A percentile compares a stretch with the other conserved stretches of the same genome.
Conservation (phyloP, 2,329 filamentous ascomycete species). For the Xylaria hypoxylon region DNA sequence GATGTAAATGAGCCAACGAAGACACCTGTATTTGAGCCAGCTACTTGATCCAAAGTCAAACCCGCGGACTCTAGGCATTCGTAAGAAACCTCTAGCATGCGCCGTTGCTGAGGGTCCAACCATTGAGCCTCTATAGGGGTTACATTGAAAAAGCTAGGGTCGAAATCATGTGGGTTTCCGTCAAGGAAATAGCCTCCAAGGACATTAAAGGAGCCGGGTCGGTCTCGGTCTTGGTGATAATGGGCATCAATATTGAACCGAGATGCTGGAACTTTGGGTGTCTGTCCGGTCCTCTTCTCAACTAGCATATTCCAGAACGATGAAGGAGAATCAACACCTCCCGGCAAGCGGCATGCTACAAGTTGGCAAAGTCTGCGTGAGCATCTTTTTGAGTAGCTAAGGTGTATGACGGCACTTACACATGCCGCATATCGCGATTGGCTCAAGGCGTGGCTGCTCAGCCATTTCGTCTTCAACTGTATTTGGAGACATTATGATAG, state of each 20-base stretch:
- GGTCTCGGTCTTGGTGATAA: slow-evolving; percentile 42
- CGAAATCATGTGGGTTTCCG: slow-evolving; percentile 41
- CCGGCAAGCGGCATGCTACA: slow-evolving; percentile 40
- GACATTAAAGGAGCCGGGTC: slow-evolving; percentile 42
- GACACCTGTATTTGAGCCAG: slow-evolving; percentile 47
- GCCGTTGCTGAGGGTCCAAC: slow-evolving; percentile 58
- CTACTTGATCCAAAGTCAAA: slow-evolving; percentile 46
- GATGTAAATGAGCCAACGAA: slow-evolving; percentile 43
- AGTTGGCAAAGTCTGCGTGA: slow-evolving; percentile 7
- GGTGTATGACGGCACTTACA: slow-evolving; percentile 36
- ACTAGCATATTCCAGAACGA: slow-evolving; percentile 43
- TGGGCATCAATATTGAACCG: slow-evolving; percentile 46
- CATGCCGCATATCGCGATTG: slow-evolving; percentile 47
- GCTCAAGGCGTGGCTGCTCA: slow-evolving; percentile 37
- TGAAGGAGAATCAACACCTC: slow-evolving; percentile 39
- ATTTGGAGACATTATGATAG: slow-evolving; percentile 30
- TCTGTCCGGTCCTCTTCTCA: slow-evolving; percentile 41
- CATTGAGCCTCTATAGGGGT: slow-evolving; percentile 53
- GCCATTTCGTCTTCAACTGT: slow-evolving; percentile 28
- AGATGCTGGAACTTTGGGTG: slow-evolving; percentile 41
- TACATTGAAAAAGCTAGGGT: slow-evolving; percentile 55
- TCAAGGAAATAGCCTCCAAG: slow-evolving; percentile 46
- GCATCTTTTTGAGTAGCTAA: background rate
- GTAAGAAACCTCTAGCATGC: slow-evolving; percentile 55
- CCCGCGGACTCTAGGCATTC: slow-evolving; percentile 57